Conservation (phyloP, 2,329 filamentous ascomycete species). For the Alternaria rosae region DNA sequence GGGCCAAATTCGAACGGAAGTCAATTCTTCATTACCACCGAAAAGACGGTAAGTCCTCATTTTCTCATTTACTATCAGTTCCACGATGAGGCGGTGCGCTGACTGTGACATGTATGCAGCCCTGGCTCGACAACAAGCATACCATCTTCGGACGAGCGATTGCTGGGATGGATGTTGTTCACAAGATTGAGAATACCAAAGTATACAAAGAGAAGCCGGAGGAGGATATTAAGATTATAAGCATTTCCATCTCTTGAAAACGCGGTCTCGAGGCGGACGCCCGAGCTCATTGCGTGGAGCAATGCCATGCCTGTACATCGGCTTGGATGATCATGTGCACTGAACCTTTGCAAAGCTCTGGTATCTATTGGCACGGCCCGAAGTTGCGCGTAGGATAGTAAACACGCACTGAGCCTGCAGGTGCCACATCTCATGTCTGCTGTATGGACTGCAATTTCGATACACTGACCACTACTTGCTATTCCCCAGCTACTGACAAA, state of each 20-base stretch:
- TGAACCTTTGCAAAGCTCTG: not conserved
- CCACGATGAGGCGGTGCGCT: conserved; percentile 19
- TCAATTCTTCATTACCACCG: conserved; percentile 98
- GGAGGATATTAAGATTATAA: conserved; percentile 97
- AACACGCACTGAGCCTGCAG: not conserved
- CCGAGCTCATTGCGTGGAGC: not conserved
- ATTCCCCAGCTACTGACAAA: not conserved
- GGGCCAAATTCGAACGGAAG: conserved; percentile 94
- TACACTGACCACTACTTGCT: not conserved
- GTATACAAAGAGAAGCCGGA: conserved; percentile 93
- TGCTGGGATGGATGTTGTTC: conserved; percentile 90
- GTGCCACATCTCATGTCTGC: not conserved
- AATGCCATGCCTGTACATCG: not conserved
- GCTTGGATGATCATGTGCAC: not conserved
- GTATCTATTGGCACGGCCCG: not conserved
- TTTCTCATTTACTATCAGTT: not conserved
- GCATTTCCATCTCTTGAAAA: conserved; percentile 63
- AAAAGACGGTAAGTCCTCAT: conserved; percentile 75
- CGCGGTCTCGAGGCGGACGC: not conserved
- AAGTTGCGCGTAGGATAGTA: not conserved
- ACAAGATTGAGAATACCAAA: conserved; percentile 91
- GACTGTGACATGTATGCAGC: conserved; percentile 55
- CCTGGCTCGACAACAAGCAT: conserved; percentile 95
- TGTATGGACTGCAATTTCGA: not conserved
- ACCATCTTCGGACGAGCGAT: conserved; percentile 93